Percentiles rank a stretch among this genome's conserved stretches.
Conservation (phyloP, 2,329 filamentous ascomycete species). For the Kalmusia sp. region DNA sequence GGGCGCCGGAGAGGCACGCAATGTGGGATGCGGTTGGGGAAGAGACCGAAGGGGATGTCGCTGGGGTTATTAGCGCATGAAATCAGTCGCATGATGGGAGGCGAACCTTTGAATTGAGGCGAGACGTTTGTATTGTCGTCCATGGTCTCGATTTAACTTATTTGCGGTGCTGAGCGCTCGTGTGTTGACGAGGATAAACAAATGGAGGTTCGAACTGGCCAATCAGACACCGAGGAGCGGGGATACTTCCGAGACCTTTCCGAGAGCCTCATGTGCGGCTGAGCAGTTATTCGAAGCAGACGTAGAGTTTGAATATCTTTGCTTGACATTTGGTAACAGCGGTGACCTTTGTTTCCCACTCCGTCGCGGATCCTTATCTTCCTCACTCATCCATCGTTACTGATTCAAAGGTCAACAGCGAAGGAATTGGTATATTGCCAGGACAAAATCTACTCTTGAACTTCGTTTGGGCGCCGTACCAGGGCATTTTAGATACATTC, state of each 20-base stretch:
- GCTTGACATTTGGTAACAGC: too few species aligned
- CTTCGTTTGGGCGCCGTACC: neutral
- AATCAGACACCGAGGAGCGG: constrained; percentile 19
- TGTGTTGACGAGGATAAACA: constrained; percentile 42
- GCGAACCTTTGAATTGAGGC: constrained; percentile 40
- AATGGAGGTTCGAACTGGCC: constrained; percentile 20
- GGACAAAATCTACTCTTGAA: constrained; percentile 1
- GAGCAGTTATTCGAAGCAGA: too few species aligned
- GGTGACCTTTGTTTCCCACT: too few species aligned
- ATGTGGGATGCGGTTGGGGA: constrained; percentile 49
- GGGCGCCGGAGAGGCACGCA: constrained; percentile 46
- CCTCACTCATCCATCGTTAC: too few species aligned
- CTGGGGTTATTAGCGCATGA: constrained; percentile 24
- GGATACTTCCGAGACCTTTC: constrained; percentile 4
- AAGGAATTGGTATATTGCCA: neutral
- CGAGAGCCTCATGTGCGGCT: neutral
- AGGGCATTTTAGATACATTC: constrained; percentile 2
- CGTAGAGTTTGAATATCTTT: too few species aligned
- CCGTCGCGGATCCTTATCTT: too few species aligned
- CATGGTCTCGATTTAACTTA: constrained; percentile 5
- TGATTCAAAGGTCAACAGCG: neutral
- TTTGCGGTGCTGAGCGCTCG: constrained; percentile 1
- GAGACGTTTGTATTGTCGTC: constrained; percentile 36
- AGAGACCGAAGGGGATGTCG: constrained; percentile 41
- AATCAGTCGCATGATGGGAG: neutral